These are phyloP conservation scores for Antrodiella citrinella DNA, from an alignment of 768 basidiomycete species.

Conservation along the genomic window DNA sequence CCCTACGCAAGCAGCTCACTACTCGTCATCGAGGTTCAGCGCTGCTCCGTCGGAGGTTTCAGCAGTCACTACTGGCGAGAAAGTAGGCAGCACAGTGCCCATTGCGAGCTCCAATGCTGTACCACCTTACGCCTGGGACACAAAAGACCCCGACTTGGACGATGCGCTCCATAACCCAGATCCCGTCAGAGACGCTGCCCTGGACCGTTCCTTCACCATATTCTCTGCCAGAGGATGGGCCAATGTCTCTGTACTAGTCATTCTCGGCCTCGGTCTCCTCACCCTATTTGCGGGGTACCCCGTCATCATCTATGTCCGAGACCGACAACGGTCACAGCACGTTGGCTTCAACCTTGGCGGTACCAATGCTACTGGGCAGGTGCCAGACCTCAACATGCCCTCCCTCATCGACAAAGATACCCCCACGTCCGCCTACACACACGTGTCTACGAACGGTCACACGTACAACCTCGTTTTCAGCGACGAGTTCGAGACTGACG, in stretches of 20 bases:
- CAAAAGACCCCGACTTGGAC: slow-evolving; percentile 78
- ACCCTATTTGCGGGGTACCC: slow-evolving; percentile 87
- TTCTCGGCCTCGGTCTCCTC: slow-evolving; percentile 62
- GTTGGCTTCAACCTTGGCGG: slow-evolving; percentile 83
- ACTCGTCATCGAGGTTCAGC: slow-evolving; percentile 49
- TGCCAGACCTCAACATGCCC: slow-evolving; percentile 67
- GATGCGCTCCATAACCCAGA: slow-evolving; percentile 88
- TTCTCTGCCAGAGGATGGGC: slow-evolving; percentile 81
- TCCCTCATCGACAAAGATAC: slow-evolving; percentile 73
- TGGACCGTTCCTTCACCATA: slow-evolving; percentile 54
- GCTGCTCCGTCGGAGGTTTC: slow-evolving; percentile 41
- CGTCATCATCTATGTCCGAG: slow-evolving; percentile 50
- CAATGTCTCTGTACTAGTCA: slow-evolving; percentile 66
- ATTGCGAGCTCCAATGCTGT: slow-evolving; percentile 46
- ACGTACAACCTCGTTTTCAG: slow-evolving; percentile 81
- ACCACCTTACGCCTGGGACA: slow-evolving; percentile 67
- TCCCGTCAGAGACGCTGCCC: slow-evolving; percentile 55
- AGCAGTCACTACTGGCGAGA: slow-evolving; percentile 27
- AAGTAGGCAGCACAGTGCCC: slow-evolving; percentile 21
- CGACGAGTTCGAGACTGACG: slow-evolving; percentile 75
- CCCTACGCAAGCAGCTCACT: slow-evolving; percentile 38
- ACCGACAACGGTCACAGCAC: slow-evolving; percentile 15
- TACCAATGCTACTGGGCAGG: slow-evolving; percentile 81
- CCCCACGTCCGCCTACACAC: slow-evolving; percentile 43
- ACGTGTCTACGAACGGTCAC: slow-evolving; percentile 68